Percentiles rank a stretch among this genome's conserved stretches.
phyloP scores from a whole-genome alignment of 257 asterid species.

The Nemophila menziesii region DNA sequence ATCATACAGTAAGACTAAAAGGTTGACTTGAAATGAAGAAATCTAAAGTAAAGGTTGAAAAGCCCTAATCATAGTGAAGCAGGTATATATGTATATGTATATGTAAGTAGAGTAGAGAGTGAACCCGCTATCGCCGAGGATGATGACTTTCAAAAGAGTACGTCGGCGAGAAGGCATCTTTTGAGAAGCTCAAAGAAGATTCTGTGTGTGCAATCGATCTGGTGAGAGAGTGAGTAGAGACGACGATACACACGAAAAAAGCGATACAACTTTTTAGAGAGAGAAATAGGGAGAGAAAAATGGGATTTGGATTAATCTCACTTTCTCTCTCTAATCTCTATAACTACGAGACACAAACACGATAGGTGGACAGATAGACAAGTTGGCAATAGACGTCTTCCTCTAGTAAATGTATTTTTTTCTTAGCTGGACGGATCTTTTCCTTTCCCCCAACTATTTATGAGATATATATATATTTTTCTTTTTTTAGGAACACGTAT shows the following conservation, averaged over 20 bases:
- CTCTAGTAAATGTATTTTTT: not conserved
- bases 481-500: no score
- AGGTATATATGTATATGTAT: not conserved
- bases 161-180: conserved; percentile 88
- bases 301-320: not conserved
- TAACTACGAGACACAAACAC: not conserved
- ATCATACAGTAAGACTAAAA: no score
- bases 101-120: conserved; percentile 9
- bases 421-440: conserved; percentile 13
- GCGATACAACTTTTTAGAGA: not conserved
- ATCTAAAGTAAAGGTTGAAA: no score
- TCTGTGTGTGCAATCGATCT: not conserved
- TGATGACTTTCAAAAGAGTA: conserved; percentile 95
- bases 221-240: not conserved
- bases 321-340: conserved; percentile 3
- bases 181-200: not conserved
- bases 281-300: not conserved
- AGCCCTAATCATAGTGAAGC: no score
- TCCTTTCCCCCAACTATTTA: no score
- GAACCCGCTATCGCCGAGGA: conserved; percentile 99
- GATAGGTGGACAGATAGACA: not conserved
- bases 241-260: not conserved
- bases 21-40: not conserved
- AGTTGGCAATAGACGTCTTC: conserved; percentile 22
- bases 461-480: no score